Percentiles rank a stretch among this genome's conserved stretches.
phyloP scores from a whole-genome alignment of 148 eudicot genomes.

The Euryodendron excelsum region DNA sequence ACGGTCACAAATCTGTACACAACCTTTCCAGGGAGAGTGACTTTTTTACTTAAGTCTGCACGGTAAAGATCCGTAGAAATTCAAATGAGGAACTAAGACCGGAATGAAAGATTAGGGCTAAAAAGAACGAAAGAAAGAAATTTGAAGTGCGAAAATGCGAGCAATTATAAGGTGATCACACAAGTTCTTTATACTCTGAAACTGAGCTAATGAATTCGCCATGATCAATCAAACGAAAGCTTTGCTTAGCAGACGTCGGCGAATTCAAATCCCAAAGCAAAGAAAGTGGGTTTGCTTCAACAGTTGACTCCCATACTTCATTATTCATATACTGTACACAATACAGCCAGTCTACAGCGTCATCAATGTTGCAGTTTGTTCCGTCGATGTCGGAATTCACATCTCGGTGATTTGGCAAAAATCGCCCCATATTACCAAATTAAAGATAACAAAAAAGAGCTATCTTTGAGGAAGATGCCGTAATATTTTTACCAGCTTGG shows the following conservation, averaged over 20 bases:
- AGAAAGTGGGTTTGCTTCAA: neutral
- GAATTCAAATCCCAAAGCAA: neutral
- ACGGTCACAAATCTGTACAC: neutral
- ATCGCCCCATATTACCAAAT: neutral
- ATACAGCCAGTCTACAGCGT: no score
- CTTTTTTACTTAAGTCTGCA: neutral
- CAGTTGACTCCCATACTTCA: no score
- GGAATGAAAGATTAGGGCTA: constrained; percentile 7
- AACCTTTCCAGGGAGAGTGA: neutral
- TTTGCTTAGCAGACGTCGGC: neutral
- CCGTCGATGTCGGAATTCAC: neutral
- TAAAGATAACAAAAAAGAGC: no score
- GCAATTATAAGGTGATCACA: constrained; percentile 75
- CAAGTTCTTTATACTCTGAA: constrained; percentile 66
- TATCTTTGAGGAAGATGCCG: no score
- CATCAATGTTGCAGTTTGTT: neutral
- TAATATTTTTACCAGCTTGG: no score
- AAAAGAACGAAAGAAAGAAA: constrained; percentile 5
- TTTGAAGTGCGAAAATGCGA: constrained; percentile 32
- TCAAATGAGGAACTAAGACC: neutral
- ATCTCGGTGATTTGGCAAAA: neutral
- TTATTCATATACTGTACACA: no score
- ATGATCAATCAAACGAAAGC: constrained; percentile 53
- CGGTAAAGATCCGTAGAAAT: neutral
- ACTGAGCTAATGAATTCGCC: constrained; percentile 94